Conservation (phyloP, 441 rosid species). For the Dalechampia spathulata region DNA sequence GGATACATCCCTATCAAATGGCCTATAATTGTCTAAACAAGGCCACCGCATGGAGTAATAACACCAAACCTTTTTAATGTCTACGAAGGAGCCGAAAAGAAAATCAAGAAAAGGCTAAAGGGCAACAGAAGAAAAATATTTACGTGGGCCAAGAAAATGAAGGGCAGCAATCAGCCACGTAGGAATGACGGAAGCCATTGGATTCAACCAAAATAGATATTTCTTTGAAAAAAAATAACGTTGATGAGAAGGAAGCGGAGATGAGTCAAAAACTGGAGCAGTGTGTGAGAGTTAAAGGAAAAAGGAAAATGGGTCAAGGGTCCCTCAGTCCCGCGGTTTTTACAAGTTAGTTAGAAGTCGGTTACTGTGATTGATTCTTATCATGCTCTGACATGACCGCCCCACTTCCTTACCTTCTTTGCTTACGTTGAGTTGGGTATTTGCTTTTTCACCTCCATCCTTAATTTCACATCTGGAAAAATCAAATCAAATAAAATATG, state of each 20-base stretch:
- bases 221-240: not conserved
- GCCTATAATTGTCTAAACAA: too few species aligned
- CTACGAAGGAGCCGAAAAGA: too few species aligned
- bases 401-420: too few species aligned
- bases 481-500: too few species aligned
- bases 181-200: slow-evolving; percentile 4
- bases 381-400: too few species aligned
- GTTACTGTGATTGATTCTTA: not conserved
- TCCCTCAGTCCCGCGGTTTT: not conserved
- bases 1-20: not conserved
- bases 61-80: too few species aligned
- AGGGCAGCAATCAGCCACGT: slow-evolving; percentile 18
- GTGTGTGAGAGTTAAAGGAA: not conserved
- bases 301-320: not conserved
- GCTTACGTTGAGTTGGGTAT: not conserved
- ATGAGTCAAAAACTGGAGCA: not conserved
- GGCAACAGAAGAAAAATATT: not conserved
- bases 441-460: not conserved
- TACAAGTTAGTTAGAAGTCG: not conserved
- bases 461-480: too few species aligned
- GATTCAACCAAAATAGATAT: not conserved
- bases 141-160: not conserved
- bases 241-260: not conserved
- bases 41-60: too few species aligned
- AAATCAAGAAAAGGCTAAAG: too few species aligned